Conservation (phyloP, 176 grass and related monocot genomes). For the Raddia guianensis region DNA sequence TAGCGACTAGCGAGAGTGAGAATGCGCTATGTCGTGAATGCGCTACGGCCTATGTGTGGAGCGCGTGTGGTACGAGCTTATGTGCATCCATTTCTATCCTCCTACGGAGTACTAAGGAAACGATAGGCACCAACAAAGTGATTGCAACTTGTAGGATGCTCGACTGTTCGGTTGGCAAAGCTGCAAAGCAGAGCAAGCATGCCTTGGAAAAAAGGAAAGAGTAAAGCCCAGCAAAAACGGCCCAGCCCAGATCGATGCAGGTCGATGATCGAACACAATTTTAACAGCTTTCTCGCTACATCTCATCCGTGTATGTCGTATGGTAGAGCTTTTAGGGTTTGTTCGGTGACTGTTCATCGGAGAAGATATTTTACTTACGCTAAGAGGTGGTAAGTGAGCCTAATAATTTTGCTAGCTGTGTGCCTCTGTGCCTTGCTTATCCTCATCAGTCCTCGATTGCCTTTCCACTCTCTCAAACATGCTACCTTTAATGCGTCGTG, state of each 20-base stretch:
- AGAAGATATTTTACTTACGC: not conserved
- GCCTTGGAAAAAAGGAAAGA: not conserved
- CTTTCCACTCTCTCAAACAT: conserved; percentile 30
- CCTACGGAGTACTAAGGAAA: too few relatives aligned
- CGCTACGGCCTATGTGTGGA: too few relatives aligned
- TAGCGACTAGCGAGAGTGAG: too few relatives aligned
- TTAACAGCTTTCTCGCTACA: not conserved
- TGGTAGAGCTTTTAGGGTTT: not conserved
- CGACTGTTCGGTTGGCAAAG: too few relatives aligned
- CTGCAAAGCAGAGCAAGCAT: not conserved
- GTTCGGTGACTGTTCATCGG: not conserved
- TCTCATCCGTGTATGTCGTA: not conserved
- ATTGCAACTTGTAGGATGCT: too few relatives aligned
- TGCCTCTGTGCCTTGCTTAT: conserved; percentile 36
- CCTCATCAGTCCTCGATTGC: conserved; percentile 5
- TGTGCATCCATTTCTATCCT: too few relatives aligned
- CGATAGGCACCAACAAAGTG: too few relatives aligned
- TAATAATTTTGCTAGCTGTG: conserved; percentile 26
- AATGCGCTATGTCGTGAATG: too few relatives aligned
- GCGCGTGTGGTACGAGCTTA: too few relatives aligned
- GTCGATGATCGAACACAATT: not conserved
- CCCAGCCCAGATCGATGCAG: not conserved
- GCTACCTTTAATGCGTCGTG: conserved; percentile 57
- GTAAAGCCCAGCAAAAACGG: not conserved
- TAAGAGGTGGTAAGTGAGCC: conserved; percentile 11